Evolutionary conservation across 2,329 filamentous ascomycete genomes (phyloP).

Genomic region (Camillea tinctor): DNA sequence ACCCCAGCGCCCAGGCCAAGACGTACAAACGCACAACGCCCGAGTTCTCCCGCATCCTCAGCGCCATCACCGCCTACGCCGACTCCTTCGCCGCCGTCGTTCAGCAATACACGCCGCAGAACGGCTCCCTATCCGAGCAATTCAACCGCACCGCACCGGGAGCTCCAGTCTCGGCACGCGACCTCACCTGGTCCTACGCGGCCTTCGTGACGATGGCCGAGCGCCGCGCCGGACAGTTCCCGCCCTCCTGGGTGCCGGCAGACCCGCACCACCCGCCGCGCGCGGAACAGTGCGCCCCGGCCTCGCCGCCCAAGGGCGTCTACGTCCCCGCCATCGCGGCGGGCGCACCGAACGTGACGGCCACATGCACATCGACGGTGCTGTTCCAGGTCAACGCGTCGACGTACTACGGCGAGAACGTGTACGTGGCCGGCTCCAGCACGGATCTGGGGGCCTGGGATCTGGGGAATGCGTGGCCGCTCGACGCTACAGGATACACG

Average conservation of each 20-base stretch:
- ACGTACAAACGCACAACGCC: slow-evolving; percentile 40
- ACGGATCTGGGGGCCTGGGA: slow-evolving; percentile 45
- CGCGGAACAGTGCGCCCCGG: slow-evolving; percentile 28
- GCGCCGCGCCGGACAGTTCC: slow-evolving; percentile 37
- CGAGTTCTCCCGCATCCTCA: slow-evolving; percentile 42
- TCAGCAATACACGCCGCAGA: slow-evolving; percentile 45
- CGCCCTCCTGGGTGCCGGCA: slow-evolving; percentile 26
- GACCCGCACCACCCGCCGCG: slow-evolving; percentile 18
- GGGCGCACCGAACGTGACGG: slow-evolving; percentile 35
- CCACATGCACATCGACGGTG: slow-evolving; percentile 35
- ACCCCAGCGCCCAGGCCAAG: slow-evolving; percentile 44
- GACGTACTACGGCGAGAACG: slow-evolving; percentile 47
- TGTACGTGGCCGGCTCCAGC: slow-evolving; percentile 44
- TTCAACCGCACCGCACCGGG: slow-evolving; percentile 40
- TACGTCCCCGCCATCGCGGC: slow-evolving; percentile 37
- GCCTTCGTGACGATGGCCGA: slow-evolving; percentile 50
- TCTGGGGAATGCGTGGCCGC: slow-evolving; percentile 35
- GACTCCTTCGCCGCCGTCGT: slow-evolving; percentile 53
- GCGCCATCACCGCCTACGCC: slow-evolving; percentile 50
- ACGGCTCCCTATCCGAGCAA: slow-evolving; percentile 49
- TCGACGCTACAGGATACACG: slow-evolving; percentile 44
- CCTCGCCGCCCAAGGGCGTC: slow-evolving; percentile 23
- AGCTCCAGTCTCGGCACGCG: slow-evolving; percentile 42
- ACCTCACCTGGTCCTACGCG: slow-evolving; percentile 72
- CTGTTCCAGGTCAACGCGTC: slow-evolving; percentile 46